Conservation (phyloP, 257 asterid genomes). For the Voacanga thouarsii region DNA sequence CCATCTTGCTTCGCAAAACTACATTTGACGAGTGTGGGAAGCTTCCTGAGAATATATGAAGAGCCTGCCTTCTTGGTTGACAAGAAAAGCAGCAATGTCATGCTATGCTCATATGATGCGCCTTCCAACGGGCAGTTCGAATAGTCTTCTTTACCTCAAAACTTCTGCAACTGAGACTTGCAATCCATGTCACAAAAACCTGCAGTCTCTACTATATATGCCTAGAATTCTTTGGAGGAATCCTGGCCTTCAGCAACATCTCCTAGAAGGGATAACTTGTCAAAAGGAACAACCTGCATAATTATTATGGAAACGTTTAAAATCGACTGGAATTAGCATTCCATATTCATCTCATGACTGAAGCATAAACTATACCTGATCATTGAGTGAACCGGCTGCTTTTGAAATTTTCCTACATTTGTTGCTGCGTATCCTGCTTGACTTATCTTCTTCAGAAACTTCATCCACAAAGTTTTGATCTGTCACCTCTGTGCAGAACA, state of each 20-base stretch:
- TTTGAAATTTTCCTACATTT: constrained; percentile 32
- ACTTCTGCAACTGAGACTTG: not conserved
- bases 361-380: constrained; percentile 35
- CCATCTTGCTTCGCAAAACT: not conserved
- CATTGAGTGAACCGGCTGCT: constrained; percentile 24
- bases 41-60: not conserved
- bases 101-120: not conserved
- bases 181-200: not conserved
- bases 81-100: too few species aligned
- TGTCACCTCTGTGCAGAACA: constrained; percentile 42
- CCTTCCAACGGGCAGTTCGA: not conserved
- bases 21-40: not conserved
- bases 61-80: not conserved
- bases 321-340: not conserved
- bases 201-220: not conserved
- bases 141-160: not conserved
- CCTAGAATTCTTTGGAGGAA: constrained; percentile 11
- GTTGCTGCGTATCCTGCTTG: constrained; percentile 16
- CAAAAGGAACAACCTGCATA: constrained; percentile 44
- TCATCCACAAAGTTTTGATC: constrained; percentile 67
- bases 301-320: not conserved
- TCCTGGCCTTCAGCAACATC: constrained; percentile 17
- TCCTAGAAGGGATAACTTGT: constrained; percentile 17
- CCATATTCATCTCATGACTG: not conserved
- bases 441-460: constrained; percentile 38